Evolutionary conservation across 305 asterid species (phyloP).

Genomic region (Plantago rigida): DNA sequence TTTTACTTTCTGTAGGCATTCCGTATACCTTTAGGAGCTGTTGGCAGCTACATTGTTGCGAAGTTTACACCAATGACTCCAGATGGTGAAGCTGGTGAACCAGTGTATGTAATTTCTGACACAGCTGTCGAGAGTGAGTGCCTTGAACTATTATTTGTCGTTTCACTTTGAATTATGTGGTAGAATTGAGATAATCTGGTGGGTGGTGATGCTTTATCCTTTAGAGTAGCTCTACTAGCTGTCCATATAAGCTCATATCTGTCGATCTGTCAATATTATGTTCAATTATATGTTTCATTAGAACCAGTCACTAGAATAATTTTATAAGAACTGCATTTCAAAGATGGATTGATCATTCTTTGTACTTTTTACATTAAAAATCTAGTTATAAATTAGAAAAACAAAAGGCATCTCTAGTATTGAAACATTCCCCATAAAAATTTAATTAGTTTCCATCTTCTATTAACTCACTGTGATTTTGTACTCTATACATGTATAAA

Average conservation of each 20-base stretch:
- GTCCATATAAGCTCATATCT: not conserved
- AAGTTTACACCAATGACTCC: conserved; percentile 96
- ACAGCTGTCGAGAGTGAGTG: conserved; percentile 71
- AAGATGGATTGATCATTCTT: not conserved
- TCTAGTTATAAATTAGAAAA: no score
- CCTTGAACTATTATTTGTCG: conserved; percentile 12
- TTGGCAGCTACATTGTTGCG: conserved; percentile 70
- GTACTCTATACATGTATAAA: no score
- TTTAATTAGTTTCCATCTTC: not conserved
- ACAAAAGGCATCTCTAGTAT: no score
- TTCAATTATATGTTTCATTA: not conserved
- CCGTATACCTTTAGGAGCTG: conserved; percentile 93
- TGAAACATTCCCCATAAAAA: not conserved
- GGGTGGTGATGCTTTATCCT: conserved; percentile 12
- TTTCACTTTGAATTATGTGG: conserved; percentile 14
- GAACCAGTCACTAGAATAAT: not conserved
- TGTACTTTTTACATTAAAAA: not conserved
- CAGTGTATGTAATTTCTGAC: conserved; percentile 72
- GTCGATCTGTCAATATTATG: not conserved
- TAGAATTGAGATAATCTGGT: not conserved
- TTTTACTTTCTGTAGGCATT: conserved; percentile 44
- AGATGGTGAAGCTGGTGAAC: conserved; percentile 95
- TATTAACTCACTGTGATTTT: no score
- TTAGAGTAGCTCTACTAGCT: not conserved
- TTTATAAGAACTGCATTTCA: not conserved